Evolutionary conservation across 306 rosid genomes (phyloP).

Genomic region (Betula pendula): DNA sequence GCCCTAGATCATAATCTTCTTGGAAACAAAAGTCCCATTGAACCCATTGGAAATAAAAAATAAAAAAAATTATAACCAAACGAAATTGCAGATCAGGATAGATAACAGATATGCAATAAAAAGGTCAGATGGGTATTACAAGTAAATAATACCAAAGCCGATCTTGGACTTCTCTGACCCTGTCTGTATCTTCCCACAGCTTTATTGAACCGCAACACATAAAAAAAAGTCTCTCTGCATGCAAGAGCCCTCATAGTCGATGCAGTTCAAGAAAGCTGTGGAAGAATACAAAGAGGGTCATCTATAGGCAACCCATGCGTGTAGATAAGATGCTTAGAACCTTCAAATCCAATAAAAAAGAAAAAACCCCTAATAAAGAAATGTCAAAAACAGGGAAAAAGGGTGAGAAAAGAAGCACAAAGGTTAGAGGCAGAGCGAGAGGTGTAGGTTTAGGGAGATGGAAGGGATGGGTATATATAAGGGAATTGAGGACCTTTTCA

Average conservation of each 20-base stretch:
- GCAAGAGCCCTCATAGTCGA: slow-evolving; percentile 35
- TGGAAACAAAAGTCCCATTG: neutral
- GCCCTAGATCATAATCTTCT: neutral
- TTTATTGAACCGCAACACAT: slow-evolving; percentile 88
- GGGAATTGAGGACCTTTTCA: slow-evolving; percentile 35
- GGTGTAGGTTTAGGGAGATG: slow-evolving; percentile 53
- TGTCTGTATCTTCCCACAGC: slow-evolving; percentile 99
- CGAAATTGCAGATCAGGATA: neutral
- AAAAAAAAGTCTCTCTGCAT: slow-evolving; percentile 14
- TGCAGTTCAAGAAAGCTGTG: slow-evolving; percentile 99
- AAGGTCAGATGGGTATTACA: neutral
- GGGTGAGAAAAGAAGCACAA: neutral
- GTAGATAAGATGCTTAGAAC: slow-evolving; percentile 20
- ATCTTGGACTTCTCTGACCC: slow-evolving; percentile 46
- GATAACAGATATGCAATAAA: neutral
- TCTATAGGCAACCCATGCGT: slow-evolving; percentile 1
- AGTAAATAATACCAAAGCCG: neutral
- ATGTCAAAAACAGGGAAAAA: slow-evolving; percentile 3
- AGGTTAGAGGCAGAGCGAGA: neutral
- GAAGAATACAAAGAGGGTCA: slow-evolving; percentile 95
- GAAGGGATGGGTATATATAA: slow-evolving; percentile 56
- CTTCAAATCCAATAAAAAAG: slow-evolving; percentile 26
- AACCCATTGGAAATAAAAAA: neutral
- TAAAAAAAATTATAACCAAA: neutral
- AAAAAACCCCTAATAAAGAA: slow-evolving; percentile 35